Conservation (phyloP, 169 alveolate species). For the Plasmodium chabaudi region DNA sequence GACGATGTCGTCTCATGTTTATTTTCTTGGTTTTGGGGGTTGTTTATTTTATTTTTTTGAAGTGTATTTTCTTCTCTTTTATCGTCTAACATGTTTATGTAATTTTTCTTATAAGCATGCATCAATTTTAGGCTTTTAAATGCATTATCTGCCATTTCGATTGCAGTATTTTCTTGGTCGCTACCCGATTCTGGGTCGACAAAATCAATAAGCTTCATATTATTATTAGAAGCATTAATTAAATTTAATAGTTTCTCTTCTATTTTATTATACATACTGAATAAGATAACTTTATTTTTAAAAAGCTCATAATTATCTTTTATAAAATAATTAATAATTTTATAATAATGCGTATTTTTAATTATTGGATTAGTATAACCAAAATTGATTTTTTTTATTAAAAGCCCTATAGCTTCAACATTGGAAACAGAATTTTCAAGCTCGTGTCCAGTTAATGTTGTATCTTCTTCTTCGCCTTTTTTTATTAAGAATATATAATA, state of each 20-base stretch:
- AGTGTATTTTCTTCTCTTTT: no score
- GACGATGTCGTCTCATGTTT: no score
- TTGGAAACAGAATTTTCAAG: background rate
- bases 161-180: background rate
- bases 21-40: no score
- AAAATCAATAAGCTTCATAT: background rate
- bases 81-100: no score
- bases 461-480: background rate
- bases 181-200: background rate
- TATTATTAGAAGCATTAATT: conserved; percentile 17
- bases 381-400: background rate
- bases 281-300: conserved; percentile 41
- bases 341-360: conserved; percentile 4
- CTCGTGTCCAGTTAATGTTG: background rate
- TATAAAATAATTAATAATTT: conserved; percentile 36
- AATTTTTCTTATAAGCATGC: background rate
- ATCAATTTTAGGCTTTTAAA: background rate
- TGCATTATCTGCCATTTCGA: conserved; percentile 16
- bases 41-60: no score
- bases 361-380: background rate
- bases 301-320: conserved; percentile 32
- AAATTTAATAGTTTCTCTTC: conserved; percentile 23
- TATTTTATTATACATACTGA: conserved; percentile 40
- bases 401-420: background rate
- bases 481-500: conserved; percentile 45